Conservation (phyloP, 768 basidiomycete genomes). For the Porpolomopsis calyptriformis region DNA sequence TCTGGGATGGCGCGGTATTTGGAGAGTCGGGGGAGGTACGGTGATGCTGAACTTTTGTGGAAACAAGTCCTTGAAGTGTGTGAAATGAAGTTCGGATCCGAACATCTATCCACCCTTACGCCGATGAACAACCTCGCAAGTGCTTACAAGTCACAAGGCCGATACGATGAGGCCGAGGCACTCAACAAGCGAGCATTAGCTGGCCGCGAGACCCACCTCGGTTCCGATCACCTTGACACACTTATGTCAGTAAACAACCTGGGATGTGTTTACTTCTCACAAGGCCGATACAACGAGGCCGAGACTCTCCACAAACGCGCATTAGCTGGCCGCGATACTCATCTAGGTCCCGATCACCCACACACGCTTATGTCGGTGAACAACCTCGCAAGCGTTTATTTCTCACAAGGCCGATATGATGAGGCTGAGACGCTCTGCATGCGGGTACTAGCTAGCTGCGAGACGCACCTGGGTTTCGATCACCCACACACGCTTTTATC, state of each 20-base stretch:
- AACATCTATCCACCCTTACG: background rate
- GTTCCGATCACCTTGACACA: background rate
- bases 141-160: background rate
- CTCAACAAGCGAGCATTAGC: background rate
- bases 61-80: background rate
- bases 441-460: background rate
- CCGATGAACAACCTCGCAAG: background rate
- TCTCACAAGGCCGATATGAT: background rate
- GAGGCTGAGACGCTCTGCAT: constrained; percentile 1
- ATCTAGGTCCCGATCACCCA: background rate
- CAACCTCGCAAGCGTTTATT: background rate
- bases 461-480: background rate
- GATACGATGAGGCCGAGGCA: background rate
- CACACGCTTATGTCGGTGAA: background rate
- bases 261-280: background rate
- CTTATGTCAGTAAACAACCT: background rate
- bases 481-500: background rate
- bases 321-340: background rate
- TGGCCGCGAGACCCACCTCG: background rate
- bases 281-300: background rate
- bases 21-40: background rate
- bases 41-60: background rate
- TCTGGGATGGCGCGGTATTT: background rate
- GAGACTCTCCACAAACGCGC: background rate
- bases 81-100: background rate